Evolutionary conservation across 2,329 filamentous ascomycete genomes (phyloP).

Genomic region (Colletotrichum graminicola): DNA sequence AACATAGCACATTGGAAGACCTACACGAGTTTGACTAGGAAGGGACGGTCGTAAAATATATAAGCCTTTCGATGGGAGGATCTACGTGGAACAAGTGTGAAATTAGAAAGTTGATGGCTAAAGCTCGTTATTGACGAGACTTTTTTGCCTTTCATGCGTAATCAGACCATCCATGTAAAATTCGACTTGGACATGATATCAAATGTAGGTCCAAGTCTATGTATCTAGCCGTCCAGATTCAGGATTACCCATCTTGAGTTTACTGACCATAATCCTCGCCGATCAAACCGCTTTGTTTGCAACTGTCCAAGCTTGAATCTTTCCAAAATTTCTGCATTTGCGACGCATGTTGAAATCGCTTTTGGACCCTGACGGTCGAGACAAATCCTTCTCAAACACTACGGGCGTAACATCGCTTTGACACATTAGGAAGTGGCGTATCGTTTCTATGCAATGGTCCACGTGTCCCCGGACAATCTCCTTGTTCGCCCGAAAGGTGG

Average conservation of each 20-base stretch:
- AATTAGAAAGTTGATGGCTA: not conserved
- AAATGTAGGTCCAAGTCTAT: too few species aligned
- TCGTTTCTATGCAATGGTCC: conserved; percentile 51
- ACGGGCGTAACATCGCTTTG: conserved; percentile 37
- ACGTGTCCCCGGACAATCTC: conserved; percentile 41
- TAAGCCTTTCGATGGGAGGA: not conserved
- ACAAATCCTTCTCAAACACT: conserved; percentile 9
- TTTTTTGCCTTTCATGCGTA: not conserved
- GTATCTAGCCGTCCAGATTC: not conserved
- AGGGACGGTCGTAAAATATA: too few species aligned
- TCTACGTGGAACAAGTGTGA: not conserved
- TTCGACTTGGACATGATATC: not conserved
- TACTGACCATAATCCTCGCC: not conserved
- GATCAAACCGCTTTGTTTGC: not conserved
- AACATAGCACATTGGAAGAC: not conserved
- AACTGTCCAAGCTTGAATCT: conserved; percentile 15
- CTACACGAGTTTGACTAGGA: not conserved
- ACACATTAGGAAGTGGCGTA: conserved; percentile 44
- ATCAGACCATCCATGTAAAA: not conserved
- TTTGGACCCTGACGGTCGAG: conserved; percentile 27
- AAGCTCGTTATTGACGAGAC: not conserved
- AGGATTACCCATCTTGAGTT: too few species aligned
- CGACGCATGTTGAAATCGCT: conserved; percentile 38
- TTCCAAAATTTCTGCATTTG: conserved; percentile 35
- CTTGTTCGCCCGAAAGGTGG: conserved; percentile 23